Conservation (phyloP, 495 filamentous ascomycete genomes). For the Neurospora pannonica region DNA sequence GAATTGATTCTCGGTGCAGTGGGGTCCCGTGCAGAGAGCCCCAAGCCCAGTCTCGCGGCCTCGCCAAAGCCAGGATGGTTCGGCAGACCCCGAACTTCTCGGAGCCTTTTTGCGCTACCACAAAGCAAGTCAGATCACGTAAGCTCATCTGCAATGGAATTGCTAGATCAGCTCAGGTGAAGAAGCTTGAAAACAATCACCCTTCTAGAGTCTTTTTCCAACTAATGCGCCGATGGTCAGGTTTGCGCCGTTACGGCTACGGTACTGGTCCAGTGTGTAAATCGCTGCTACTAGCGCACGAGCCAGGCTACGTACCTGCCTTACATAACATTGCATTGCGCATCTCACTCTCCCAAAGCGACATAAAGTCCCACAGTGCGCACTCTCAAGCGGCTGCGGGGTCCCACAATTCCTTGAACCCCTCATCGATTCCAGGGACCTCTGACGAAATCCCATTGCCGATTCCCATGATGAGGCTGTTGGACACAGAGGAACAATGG, state of each 20-base stretch:
- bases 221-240: neutral
- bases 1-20: slow-evolving; percentile 21
- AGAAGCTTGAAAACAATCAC: neutral
- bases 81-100: neutral
- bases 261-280: neutral
- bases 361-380: neutral
- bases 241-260: neutral
- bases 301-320: slow-evolving; percentile 1
- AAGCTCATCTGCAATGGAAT: neutral
- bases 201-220: neutral
- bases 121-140: neutral
- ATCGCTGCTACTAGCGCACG: slow-evolving; percentile 2
- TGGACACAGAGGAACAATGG: neutral
- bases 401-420: slow-evolving; percentile 1
- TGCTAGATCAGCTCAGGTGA: neutral
- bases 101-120: neutral
- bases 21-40: slow-evolving; percentile 11
- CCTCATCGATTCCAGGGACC: slow-evolving; percentile 2
- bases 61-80: neutral
- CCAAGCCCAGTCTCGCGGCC: slow-evolving; percentile 8
- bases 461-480: neutral
- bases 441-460: slow-evolving; percentile 14
- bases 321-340: slow-evolving; percentile 5
- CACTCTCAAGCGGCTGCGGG: neutral
- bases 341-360: neutral